A percentile compares a stretch with the other conserved stretches of the same genome.
Conservation (phyloP, 345 rosid species). For the Linum trigynum region DNA sequence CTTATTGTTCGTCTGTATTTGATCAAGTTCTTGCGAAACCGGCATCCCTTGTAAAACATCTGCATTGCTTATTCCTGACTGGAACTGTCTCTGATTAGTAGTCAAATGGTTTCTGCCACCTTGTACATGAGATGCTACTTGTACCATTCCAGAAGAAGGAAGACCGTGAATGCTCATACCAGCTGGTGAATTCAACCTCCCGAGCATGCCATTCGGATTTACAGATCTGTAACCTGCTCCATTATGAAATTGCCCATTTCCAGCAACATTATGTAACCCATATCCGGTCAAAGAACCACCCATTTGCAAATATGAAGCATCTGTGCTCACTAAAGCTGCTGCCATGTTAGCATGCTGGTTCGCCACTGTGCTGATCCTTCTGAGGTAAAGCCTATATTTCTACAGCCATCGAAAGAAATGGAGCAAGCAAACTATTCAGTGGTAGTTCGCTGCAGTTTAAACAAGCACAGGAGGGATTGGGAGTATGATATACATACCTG, state of each 20-base stretch:
- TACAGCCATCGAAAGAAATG: constrained; percentile 23
- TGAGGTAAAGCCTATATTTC: constrained; percentile 75
- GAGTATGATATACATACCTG: constrained; percentile 14
- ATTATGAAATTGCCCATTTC: constrained; percentile 41
- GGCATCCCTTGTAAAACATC: constrained; percentile 68
- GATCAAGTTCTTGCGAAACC: constrained; percentile 50
- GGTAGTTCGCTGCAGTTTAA: neutral
- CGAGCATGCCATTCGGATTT: constrained; percentile 50
- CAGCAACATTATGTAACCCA: constrained; percentile 41
- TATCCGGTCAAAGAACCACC: constrained; percentile 36
- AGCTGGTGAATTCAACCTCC: constrained; percentile 55
- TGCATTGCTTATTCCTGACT: constrained; percentile 33
- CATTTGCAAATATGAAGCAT: constrained; percentile 51
- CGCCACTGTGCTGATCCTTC: constrained; percentile 53
- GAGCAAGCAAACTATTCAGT: constrained; percentile 14
- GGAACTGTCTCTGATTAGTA: constrained; percentile 39
- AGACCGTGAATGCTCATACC: constrained; percentile 50
- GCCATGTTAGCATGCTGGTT: constrained; percentile 63
- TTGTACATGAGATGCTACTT: constrained; percentile 24
- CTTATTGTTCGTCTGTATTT: constrained; percentile 43
- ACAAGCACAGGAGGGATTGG: neutral
- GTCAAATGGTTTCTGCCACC: constrained; percentile 21
- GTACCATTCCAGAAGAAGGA: constrained; percentile 48
- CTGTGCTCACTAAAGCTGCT: constrained; percentile 39
- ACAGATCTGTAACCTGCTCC: constrained; percentile 38